Conservation (phyloP, 768 basidiomycete genomes). For the Myochromella boudieri region DNA sequence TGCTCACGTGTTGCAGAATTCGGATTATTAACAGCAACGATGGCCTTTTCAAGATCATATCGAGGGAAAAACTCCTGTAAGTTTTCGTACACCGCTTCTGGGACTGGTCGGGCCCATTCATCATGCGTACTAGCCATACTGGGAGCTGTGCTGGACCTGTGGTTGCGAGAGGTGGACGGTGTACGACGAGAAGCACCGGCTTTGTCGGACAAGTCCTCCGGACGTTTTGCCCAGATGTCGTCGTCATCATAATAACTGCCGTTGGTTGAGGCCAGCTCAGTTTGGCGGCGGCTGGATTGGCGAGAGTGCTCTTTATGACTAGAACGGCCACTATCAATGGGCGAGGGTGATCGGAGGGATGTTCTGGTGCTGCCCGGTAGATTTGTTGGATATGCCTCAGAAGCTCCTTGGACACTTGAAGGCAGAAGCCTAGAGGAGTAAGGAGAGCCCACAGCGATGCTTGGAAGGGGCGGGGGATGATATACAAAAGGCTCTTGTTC, state of each 20-base stretch:
- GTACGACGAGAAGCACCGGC: neutral
- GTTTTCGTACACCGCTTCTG: constrained; percentile 78
- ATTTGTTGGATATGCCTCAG: constrained; percentile 1
- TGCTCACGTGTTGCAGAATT: constrained; percentile 28
- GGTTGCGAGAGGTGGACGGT: constrained; percentile 5
- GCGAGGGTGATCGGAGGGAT: neutral
- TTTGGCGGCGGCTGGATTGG: neutral
- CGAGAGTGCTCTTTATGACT: neutral
- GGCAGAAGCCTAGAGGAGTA: constrained; percentile 20
- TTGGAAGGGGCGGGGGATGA: constrained; percentile 20
- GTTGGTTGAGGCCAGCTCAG: neutral
- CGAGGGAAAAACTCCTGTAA: constrained; percentile 86
- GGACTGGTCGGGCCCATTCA: constrained; percentile 58
- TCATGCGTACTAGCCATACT: constrained; percentile 7
- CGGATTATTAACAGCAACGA: constrained; percentile 60
- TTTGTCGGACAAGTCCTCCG: constrained; percentile 19
- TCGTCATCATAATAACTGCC: constrained; percentile 8
- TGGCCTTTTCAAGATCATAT: constrained; percentile 83
- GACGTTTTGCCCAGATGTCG: constrained; percentile 32
- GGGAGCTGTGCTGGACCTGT: neutral
- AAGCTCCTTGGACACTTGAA: constrained; percentile 1
- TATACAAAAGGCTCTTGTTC: constrained; percentile 16
- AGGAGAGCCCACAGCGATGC: constrained; percentile 5
- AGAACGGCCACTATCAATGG: neutral
- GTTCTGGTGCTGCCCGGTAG: neutral